Evolutionary conservation across 2,329 filamentous ascomycete genomes (phyloP), one percentile per base, ranked within the genome.

Genomic region (Penicillium nordicum): DNA sequence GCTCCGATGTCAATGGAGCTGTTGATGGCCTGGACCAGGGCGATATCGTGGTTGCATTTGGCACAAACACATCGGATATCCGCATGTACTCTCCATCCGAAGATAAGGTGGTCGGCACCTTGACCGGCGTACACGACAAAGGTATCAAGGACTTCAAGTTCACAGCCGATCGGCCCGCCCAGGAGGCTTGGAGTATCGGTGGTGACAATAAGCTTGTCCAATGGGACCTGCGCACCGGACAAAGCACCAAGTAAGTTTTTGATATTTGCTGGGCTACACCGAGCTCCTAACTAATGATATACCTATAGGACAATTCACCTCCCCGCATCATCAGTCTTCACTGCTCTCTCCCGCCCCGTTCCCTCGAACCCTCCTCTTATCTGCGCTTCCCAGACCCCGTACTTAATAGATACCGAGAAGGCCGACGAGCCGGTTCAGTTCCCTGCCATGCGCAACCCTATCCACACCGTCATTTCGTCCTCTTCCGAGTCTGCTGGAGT

Each of bases 181-280:
- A 71, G 23, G 76, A 78, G 60, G 79, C 73, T n/a, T 82, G 80
- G 80, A 82, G 80, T 73, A 76, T 81, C 56, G 80, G 80, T 47
- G 77, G 76, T 48, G 80, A 82, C 67, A 78, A 77, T 57, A 81
- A 78, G 63, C 72, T 82, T 46, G 74, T 81, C 23, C 79, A 81
- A 61, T 82, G 80, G 80, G 77, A 82, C 69, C 64, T 82, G 53
- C 70, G 66, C 60, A 77, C 72, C 23, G 73, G 75, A 53, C 69
- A 74, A 59, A 72, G 69, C 48, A 69, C 75, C 55, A 74, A 76
- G 80, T 81, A 72, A 59, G 65, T 32, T 16, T 38, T 38, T n/a
- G 16, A 16, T 44, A 46, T 21, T 42, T 47, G 25, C 45, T 62
- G 6, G 18, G n/a, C 23, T 50, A 21, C 37, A 46, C 57, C 58